Conservation (phyloP, 2,329 filamentous ascomycete genomes). For the Fusarium anthophilum region DNA sequence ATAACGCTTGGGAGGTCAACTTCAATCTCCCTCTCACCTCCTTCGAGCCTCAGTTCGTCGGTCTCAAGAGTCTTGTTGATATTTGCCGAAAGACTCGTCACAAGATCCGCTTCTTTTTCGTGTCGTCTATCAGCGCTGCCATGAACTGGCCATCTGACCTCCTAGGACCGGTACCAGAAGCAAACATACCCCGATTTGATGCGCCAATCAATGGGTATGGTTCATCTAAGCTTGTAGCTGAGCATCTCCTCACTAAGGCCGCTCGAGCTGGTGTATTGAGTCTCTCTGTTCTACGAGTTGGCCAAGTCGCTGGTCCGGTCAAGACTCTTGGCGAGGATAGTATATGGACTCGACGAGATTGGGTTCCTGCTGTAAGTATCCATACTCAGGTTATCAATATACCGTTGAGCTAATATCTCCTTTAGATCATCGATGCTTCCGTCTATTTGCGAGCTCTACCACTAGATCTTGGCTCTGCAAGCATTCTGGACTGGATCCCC, state of each 20-base stretch:
- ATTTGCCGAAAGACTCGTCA: background rate
- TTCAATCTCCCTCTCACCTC: background rate
- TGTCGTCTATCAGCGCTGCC: background rate
- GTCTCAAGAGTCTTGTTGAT: background rate
- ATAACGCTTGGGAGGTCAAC: background rate
- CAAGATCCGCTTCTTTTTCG: background rate
- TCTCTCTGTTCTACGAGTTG: background rate
- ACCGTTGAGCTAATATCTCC: accelerated
- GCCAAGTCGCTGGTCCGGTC: background rate
- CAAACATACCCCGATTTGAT: background rate
- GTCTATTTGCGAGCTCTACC: background rate
- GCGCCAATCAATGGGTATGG: background rate
- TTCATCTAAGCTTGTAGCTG: background rate
- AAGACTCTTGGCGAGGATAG: background rate
- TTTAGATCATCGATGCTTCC: background rate
- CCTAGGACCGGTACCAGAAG: background rate
- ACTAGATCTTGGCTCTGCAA: background rate
- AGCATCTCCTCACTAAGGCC: background rate
- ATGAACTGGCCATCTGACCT: background rate
- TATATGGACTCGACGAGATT: background rate
- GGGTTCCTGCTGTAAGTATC: background rate
- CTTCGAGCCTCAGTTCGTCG: background rate
- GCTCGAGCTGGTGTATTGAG: background rate
- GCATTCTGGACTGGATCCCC: background rate
- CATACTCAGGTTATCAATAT: no score